Base-by-base conservation (phyloP, 257 asterid species). In the Rauvolfia tetraphylla region DNA sequence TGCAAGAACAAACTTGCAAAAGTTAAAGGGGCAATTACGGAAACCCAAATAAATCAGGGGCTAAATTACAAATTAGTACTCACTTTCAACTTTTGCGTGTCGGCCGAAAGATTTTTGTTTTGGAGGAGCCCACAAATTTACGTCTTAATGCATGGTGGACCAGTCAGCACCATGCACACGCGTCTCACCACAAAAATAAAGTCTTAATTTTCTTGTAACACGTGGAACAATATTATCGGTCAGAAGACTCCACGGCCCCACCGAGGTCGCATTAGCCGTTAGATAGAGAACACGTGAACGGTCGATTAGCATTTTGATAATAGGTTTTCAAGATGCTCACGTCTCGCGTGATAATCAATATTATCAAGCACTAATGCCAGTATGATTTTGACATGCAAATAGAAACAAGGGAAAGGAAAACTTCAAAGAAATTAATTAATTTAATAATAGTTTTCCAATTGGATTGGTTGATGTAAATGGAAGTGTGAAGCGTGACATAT, bases 401-500 rank as follows among this genome's bases (percentile, higher is more conserved):
- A 74, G 71, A 76, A 18, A 69, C 72, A 71, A 61, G 9, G 33
- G 51, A 67, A 0, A 41, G 8, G 44, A 8, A 41, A 3, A 3
- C 8, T 8, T 41, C 8, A 3, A 3, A 8, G 44, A 41, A 41
- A 41, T 41, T 29, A 6, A 8, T 41, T 41, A 5, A 23, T 27
- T 59, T 44, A 44, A 41, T 41, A 41, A 3, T 34, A 34, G n/a
- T 1, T 76, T 63, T 57, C 63, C 44, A 62, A 49, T 71, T 4
- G 1, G 54, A 56, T 2, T 78, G 53, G 31, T 49, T 83, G 87
- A 82, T 76, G 85, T 70, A 44, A 82, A 81, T 83, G 75, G 83
- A 76, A 75, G 81, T 79, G 77, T 79, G 77, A 79, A 82, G 58
- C 69, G 79, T 78, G 88, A 90, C 85, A 81, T 76, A 57, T 81